Evolutionary conservation across 495 filamentous ascomycete species (phyloP).

Genomic region (Penicillium coprophilum): DNA sequence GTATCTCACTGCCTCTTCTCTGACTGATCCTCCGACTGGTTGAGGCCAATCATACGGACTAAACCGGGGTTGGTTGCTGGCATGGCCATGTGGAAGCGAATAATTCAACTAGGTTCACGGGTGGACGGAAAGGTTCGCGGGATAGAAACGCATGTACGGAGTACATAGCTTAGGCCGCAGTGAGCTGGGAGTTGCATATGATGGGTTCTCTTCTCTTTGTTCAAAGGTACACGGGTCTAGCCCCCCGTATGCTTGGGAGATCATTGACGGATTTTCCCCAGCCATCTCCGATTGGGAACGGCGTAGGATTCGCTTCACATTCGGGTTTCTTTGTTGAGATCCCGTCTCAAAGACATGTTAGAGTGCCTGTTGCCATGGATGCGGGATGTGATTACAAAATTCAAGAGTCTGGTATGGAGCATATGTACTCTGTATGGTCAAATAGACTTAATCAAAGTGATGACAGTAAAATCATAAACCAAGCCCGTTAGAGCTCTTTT

Average conservation of each 20-base stretch:
- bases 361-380: conserved; percentile 9
- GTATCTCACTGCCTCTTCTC: conserved; percentile 9
- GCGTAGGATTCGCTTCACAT: background rate
- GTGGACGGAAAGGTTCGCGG: conserved; percentile 26
- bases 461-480: conserved; percentile 2
- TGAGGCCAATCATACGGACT: background rate
- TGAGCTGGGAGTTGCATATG: conserved; percentile 9
- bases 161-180: conserved; percentile 21
- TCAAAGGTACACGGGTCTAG: conserved; percentile 8
- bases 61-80: background rate
- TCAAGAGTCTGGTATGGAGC: background rate
- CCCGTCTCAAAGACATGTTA: conserved; percentile 7
- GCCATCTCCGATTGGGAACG: conserved; percentile 2
- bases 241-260: conserved; percentile 2
- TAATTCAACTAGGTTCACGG: conserved; percentile 25
- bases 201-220: conserved; percentile 11
- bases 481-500: background rate
- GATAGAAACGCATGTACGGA: conserved; percentile 16
- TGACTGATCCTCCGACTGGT: conserved; percentile 14
- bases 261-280: background rate
- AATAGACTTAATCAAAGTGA: conserved; percentile 1
- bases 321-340: background rate
- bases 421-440: background rate
- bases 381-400: background rate
- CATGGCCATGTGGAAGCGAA: background rate